phyloP scores from a whole-genome alignment of 1,284 basidiomycete species.

The Agroathelia rolfsii region DNA sequence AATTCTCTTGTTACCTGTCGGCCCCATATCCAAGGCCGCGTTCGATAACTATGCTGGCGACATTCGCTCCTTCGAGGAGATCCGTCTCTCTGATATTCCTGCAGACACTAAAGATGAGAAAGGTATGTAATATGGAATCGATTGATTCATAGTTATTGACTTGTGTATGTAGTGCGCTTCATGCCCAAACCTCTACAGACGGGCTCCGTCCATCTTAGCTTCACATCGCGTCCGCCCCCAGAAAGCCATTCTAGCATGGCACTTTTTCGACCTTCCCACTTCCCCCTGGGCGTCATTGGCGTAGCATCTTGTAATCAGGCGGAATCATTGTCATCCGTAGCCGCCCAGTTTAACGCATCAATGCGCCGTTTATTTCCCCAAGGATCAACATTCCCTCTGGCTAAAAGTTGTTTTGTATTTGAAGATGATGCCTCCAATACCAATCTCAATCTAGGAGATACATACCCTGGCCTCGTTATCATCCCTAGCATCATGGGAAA shows the following conservation, averaged over 20 bases:
- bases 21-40: constrained; percentile 47
- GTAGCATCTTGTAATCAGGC: constrained; percentile 55
- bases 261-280: constrained; percentile 67
- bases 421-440: constrained; percentile 55
- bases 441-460: constrained; percentile 46
- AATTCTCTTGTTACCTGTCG: constrained; percentile 71
- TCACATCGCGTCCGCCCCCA: constrained; percentile 59
- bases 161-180: constrained; percentile 50
- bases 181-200: constrained; percentile 70
- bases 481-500: constrained; percentile 75
- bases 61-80: constrained; percentile 57
- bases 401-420: constrained; percentile 71
- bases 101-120: constrained; percentile 67
- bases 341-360: constrained; percentile 54
- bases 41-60: constrained; percentile 67
- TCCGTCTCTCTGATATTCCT: constrained; percentile 72
- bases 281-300: constrained; percentile 73
- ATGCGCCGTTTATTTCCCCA: constrained; percentile 55
- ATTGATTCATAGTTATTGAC: constrained; percentile 1
- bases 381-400: constrained; percentile 64
- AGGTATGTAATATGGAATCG: constrained; percentile 34
- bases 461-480: constrained; percentile 53
- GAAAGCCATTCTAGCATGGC: constrained; percentile 46
- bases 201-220: constrained; percentile 66
- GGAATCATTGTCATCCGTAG: constrained; percentile 48